Evolutionary conservation across 106 monocot species (phyloP).

Genomic region (Ottelia alismoides): DNA sequence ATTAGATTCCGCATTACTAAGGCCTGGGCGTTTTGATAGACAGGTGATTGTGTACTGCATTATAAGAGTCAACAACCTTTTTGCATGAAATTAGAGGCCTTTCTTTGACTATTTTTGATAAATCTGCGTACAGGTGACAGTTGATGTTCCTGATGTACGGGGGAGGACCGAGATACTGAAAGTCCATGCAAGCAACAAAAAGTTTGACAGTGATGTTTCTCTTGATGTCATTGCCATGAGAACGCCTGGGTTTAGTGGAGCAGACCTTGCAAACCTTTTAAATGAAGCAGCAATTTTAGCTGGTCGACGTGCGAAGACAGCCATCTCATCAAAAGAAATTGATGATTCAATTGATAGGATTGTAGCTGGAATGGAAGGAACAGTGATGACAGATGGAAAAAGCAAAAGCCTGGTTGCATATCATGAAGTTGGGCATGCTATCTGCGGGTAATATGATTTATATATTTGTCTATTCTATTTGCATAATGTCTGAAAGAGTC

Average conservation of each 20-base stretch:
- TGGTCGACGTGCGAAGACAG: constrained; percentile 75
- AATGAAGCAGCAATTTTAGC: constrained; percentile 98
- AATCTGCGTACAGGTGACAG: no score
- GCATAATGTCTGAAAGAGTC: no score
- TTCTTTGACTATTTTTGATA: no score
- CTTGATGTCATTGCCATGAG: constrained; percentile 96
- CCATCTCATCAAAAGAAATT: constrained; percentile 90
- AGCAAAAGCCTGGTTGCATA: constrained; percentile 98
- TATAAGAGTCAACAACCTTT: no score
- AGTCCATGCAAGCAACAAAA: constrained; percentile 50
- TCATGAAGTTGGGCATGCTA: constrained; percentile 98
- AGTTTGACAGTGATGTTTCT: constrained; percentile 72
- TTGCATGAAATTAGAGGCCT: no score
- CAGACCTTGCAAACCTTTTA: constrained; percentile 94
- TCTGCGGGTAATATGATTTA: constrained; percentile 96
- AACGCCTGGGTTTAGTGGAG: constrained; percentile 98
- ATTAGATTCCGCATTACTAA: constrained; percentile 57
- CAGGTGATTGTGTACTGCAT: constrained; percentile 28
- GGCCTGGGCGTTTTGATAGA: constrained; percentile 76
- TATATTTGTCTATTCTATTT: no score
- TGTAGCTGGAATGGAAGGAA: constrained; percentile 99
- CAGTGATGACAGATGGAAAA: constrained; percentile 97
- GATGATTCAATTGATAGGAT: constrained; percentile 98
- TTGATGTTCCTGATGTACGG: no score
- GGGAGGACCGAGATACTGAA: no score